Percentiles rank a stretch among this genome's conserved stretches.
Conservation (phyloP, 176 grass and related monocot species). For the Poa pratensis region DNA sequence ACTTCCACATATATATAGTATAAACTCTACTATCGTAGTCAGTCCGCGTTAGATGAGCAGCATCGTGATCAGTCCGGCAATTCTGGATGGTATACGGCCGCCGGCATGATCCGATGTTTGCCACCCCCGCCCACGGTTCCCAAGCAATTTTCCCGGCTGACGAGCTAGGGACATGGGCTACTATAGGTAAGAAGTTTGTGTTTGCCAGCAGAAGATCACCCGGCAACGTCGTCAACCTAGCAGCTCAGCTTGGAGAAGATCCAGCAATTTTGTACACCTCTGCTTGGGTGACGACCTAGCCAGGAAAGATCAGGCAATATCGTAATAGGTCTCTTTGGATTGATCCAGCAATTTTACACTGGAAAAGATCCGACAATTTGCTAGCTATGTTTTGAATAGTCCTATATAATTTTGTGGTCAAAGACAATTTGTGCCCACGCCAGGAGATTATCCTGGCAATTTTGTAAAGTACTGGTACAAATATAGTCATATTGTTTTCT, state of each 20-base stretch:
- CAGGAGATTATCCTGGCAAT: slow-evolving; percentile 14
- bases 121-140: not conserved
- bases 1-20: not conserved
- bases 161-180: slow-evolving; percentile 10
- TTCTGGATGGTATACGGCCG: slow-evolving; percentile 19
- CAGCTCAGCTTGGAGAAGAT: slow-evolving; percentile 27
- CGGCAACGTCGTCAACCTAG: not conserved
- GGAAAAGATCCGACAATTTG: not conserved
- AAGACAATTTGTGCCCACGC: slow-evolving; percentile 18
- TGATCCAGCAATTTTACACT: slow-evolving; percentile 14
- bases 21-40: not conserved
- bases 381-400: not conserved
- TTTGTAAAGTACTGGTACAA: slow-evolving; percentile 10
- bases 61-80: slow-evolving; percentile 20
- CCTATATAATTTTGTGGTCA: not conserved
- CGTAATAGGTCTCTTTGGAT: not conserved
- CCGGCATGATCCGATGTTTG: slow-evolving; percentile 25
- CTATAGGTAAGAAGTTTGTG: slow-evolving; percentile 9
- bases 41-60: not conserved
- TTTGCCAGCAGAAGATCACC: not conserved
- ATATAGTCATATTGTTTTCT: not conserved
- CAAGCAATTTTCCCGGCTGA: slow-evolving; percentile 37
- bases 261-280: not conserved
- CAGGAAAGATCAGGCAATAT: not conserved
- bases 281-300: not conserved